Evolutionary conservation across 2,329 filamentous ascomycete genomes (phyloP).

Genomic region (Fusarium virguliforme): DNA sequence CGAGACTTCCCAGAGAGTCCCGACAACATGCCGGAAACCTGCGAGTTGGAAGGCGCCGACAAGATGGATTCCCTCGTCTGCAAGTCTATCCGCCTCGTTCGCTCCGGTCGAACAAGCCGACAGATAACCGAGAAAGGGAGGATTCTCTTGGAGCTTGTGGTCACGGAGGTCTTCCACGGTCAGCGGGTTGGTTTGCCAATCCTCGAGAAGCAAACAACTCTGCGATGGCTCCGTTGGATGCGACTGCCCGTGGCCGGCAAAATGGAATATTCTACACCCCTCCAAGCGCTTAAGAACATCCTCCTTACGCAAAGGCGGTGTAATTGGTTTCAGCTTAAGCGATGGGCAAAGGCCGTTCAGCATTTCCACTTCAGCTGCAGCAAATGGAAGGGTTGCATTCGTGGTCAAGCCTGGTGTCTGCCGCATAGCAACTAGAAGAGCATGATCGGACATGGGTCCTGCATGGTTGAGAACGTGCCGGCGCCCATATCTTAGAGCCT

Average conservation of each 20-base stretch:
- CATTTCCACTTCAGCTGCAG: not conserved
- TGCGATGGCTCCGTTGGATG: not conserved
- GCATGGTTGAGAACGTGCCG: not conserved
- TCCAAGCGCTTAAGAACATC: not conserved
- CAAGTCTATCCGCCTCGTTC: constrained; percentile 2
- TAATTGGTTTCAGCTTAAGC: not conserved
- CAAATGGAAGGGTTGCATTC: not conserved
- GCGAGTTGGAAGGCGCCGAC: constrained; percentile 3
- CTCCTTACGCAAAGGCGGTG: not conserved
- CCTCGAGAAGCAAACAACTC: not conserved
- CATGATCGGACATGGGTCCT: not conserved
- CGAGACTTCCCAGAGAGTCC: constrained; percentile 8
- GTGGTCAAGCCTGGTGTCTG: not conserved
- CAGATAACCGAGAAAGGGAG: constrained; percentile 17
- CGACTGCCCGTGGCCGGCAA: not conserved
- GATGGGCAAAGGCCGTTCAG: not conserved
- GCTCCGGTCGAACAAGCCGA: constrained; percentile 12
- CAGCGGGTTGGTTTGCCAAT: not conserved
- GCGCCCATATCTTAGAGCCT: not conserved
- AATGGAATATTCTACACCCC: not conserved
- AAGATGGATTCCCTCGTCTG: constrained; percentile 9
- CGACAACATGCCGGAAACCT: constrained; percentile 9
- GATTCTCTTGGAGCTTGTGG: not conserved
- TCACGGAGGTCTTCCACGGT: not conserved
- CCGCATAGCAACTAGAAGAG: not conserved